These are phyloP conservation scores for Claviceps pazoutovae DNA, from an alignment of 2,329 filamentous ascomycete genomes.

Conservation along the genomic window DNA sequence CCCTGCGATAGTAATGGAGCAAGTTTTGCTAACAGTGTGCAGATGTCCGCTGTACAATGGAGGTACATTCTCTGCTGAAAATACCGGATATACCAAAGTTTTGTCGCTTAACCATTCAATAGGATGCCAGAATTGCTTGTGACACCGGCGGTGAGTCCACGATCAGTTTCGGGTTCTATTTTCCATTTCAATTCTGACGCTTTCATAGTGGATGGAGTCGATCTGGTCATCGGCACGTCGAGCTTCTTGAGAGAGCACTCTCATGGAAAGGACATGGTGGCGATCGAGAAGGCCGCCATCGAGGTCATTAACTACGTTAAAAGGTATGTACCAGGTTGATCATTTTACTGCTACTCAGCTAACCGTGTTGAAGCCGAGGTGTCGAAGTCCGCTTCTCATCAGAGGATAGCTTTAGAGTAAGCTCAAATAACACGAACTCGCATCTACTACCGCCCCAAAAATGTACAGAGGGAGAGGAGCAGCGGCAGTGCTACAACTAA, in stretches of 20 bases:
- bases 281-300: constrained; percentile 49
- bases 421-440: background rate
- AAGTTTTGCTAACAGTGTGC: background rate
- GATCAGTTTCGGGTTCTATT: background rate
- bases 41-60: constrained; percentile 13
- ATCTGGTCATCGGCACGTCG: constrained; percentile 55
- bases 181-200: background rate
- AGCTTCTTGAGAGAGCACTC: constrained; percentile 72
- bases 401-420: constrained; percentile 60
- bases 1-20: too few relatives aligned
- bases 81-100: background rate
- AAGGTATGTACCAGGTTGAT: background rate
- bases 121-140: constrained; percentile 2
- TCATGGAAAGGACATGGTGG: constrained; percentile 81
- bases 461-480: background rate
- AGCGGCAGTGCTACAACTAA: background rate
- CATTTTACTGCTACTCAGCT: background rate
- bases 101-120: background rate
- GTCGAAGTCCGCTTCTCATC: constrained; percentile 34
- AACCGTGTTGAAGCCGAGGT: constrained; percentile 1
- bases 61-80: background rate
- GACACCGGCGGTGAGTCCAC: constrained; percentile 1
- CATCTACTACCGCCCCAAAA: background rate
- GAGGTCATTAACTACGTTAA: constrained; percentile 11
- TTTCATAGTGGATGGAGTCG: constrained; percentile 35